Evolutionary conservation across 2,329 filamentous ascomycete species (phyloP), one percentile per base, ranked within the genome.

Genomic region (Xylariaceae sp.): DNA sequence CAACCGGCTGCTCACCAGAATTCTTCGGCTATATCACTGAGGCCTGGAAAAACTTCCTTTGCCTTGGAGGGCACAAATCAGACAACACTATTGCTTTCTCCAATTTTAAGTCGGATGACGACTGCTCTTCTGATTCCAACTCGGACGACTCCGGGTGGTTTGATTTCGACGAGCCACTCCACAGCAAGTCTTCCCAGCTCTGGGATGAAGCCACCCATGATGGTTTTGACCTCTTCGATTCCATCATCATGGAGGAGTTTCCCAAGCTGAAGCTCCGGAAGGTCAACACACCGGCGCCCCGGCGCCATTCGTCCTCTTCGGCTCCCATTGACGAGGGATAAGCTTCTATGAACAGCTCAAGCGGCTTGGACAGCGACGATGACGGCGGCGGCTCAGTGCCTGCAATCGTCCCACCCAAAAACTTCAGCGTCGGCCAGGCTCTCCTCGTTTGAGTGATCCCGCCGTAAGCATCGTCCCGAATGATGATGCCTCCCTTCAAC

Each of bases 161-260:
- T 2, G 33, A 22, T 2, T 29, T 34, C 4, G 37, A 37, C 4
- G 29, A 36, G 8, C 26, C 28, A 18, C 16, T 34, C 11, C 11
- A 4, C 7, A 24, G 24, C 15, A 17, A 37, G 9, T 26, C 6
- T 11, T 11, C 22, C 11, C 22, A 8, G 26, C 12, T 38, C 32
- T 22, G 43, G 28, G 12, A 29, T 1, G 28, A 17, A 1, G 39
- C 44, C 2, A 19, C 17, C 4, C 24, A 17, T 8, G 44, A 47
- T 4, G 48, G 49, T 2, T 54, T 42, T 4, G 53, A 54, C 13
- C 18, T 48, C 8, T 45, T 56, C 29, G 43, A 53, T 13, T 50
- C 55, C 24, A 18, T 54, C 1, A 53, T 52, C 7, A 43, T 49
- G 18, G 41, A 46, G 4, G 54, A 58, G 29, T 57, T 55, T 12